Evolutionary conservation across 2,329 filamentous ascomycete species (phyloP).

Genomic region (Clonostachys rosea): DNA sequence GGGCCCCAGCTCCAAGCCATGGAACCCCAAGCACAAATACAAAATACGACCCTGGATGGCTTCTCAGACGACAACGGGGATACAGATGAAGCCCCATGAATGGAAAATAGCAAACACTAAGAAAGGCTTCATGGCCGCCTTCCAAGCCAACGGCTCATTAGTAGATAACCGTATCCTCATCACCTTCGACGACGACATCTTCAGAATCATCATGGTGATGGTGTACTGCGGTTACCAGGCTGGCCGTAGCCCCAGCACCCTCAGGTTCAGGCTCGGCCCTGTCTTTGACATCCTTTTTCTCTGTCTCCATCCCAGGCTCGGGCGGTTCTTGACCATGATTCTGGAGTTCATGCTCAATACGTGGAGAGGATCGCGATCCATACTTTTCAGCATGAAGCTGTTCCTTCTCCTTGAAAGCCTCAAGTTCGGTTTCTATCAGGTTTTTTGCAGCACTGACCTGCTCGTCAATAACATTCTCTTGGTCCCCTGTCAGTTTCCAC

Average conservation of each 20-base stretch:
- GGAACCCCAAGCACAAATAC: no score
- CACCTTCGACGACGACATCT: conserved; percentile 76
- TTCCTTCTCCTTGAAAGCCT: conserved; percentile 49
- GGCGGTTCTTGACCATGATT: no score
- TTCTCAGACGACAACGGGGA: no score
- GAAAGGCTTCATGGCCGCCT: no score
- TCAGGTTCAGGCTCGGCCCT: conserved; percentile 7
- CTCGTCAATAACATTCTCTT: conserved; percentile 65
- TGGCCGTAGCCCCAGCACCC: conserved; percentile 20
- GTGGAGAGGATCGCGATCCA: no score
- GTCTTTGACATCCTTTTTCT: background rate
- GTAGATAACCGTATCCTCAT: conserved; percentile 90
- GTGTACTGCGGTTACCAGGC: no score
- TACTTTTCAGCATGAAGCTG: background rate
- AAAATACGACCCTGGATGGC: no score
- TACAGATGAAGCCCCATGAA: no score
- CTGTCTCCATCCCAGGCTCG: conserved; percentile 6
- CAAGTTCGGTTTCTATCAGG: conserved; percentile 58
- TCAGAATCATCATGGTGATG: conserved; percentile 62
- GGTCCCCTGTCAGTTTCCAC: conserved; percentile 65
- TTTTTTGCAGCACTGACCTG: conserved; percentile 65
- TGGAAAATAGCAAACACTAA: no score
- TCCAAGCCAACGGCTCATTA: conserved; percentile 30
- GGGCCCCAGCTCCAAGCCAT: no score
- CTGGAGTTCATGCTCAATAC: no score